Percentiles rank a stretch among this genome's conserved stretches.
phyloP scores from a whole-genome alignment of 1,139 yeast species.

The Petasospora fabianii region DNA sequence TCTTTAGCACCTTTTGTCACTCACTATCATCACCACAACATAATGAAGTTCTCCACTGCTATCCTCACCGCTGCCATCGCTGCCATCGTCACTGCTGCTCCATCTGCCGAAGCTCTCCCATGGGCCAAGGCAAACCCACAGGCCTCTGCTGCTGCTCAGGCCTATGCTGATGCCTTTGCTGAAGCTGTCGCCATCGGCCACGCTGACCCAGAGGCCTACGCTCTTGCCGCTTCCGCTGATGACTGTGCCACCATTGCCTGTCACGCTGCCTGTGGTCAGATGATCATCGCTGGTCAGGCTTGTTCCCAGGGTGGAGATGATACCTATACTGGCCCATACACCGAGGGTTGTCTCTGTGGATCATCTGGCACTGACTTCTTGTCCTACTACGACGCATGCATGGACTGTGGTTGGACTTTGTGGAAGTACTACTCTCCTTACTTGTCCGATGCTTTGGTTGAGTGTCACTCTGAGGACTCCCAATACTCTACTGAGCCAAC shows the following conservation, averaged over 20 bases:
- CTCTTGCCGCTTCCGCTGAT: conserved; percentile 20
- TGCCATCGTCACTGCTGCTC: conserved; percentile 5
- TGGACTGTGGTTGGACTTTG: conserved; percentile 32
- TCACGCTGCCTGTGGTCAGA: conserved; percentile 19
- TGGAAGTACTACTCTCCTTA: conserved; percentile 27
- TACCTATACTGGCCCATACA: conserved; percentile 23
- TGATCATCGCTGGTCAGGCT: conserved; percentile 13
- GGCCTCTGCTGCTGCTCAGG: conserved; percentile 18
- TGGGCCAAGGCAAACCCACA: conserved; percentile 13
- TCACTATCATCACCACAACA: neutral
- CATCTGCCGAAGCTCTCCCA: conserved; percentile 13
- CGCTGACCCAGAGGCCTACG: conserved; percentile 22
- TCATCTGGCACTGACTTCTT: conserved; percentile 8
- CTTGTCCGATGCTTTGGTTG: conserved; percentile 11
- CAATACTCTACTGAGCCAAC: conserved; percentile 26
- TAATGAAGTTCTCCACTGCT: conserved; percentile 10
- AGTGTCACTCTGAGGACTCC: conserved; percentile 16
- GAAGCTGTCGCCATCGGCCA: conserved; percentile 21
- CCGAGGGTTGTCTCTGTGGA: conserved; percentile 10
- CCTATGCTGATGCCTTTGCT: conserved; percentile 21
- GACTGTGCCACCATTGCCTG: conserved; percentile 21
- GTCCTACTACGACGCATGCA: conserved; percentile 19
- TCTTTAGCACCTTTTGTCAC: no score
- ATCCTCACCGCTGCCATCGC: conserved; percentile 10
- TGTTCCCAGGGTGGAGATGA: conserved; percentile 12